A percentile compares a stretch with the other conserved stretches of the same genome.
Evolutionary conservation across 1,284 basidiomycete species (phyloP).

Genomic region (Puccinia novopanici): DNA sequence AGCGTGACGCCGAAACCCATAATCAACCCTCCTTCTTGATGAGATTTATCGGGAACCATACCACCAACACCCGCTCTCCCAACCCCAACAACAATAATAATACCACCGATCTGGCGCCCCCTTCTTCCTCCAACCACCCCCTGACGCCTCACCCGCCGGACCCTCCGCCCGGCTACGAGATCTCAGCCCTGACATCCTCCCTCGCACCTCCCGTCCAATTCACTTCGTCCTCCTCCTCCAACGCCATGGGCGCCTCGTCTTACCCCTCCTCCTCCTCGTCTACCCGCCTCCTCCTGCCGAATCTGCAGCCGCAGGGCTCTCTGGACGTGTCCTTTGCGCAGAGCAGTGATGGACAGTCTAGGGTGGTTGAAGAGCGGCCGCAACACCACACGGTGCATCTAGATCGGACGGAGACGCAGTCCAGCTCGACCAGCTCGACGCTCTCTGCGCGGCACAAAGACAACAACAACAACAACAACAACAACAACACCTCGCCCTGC

Average conservation of each 20-base stretch:
- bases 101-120: background rate
- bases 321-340: background rate
- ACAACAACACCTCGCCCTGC: background rate
- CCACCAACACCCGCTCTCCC: background rate
- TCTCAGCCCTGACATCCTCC: background rate
- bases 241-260: background rate
- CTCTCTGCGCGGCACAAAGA: background rate
- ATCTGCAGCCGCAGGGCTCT: background rate
- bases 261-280: background rate
- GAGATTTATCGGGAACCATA: slow-evolving; percentile 14
- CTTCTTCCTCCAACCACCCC: background rate
- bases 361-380: background rate
- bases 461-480: no score
- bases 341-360: background rate
- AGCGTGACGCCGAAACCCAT: background rate
- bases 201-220: background rate
- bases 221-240: background rate
- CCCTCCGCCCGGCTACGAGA: background rate
- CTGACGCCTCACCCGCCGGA: background rate
- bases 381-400: slow-evolving; percentile 6
- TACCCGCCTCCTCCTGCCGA: background rate
- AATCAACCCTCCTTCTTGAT: background rate
- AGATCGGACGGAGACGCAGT: background rate
- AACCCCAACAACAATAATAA: background rate
- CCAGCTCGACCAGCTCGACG: background rate